These are phyloP conservation scores for Deakozyma indianensis DNA, from an alignment of 805 yeast genomes.

Conservation along the genomic window DNA sequence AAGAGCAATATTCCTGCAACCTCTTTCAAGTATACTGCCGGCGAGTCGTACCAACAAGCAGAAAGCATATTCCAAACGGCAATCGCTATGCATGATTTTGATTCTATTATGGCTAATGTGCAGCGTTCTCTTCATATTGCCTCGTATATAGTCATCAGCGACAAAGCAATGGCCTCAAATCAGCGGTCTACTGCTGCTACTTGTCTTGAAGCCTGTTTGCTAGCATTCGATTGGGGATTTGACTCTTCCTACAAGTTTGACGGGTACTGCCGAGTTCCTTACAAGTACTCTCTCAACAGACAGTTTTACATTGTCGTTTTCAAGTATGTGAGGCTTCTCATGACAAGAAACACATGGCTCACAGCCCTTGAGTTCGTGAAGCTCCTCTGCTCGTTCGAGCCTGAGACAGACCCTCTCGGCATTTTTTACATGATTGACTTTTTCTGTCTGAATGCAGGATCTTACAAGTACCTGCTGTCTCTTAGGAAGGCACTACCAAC, in stretches of 20 bases:
- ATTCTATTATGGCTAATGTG: background rate
- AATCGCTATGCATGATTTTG: background rate
- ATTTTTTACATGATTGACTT: conserved; percentile 1
- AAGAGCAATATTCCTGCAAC: background rate
- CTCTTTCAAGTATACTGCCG: background rate
- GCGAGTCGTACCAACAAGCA: background rate
- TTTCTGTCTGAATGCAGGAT: background rate
- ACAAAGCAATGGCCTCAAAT: conserved; percentile 1
- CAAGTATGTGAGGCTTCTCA: background rate
- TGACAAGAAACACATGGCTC: background rate
- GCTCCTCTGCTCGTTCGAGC: background rate
- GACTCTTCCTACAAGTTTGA: background rate
- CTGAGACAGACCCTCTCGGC: background rate
- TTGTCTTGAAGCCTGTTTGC: background rate
- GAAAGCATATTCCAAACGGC: background rate
- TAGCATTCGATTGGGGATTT: background rate
- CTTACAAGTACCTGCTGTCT: background rate
- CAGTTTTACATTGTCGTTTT: background rate
- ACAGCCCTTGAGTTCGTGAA: background rate
- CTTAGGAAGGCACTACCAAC: background rate
- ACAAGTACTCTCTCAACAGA: background rate
- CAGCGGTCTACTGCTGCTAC: background rate
- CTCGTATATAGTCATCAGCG: background rate
- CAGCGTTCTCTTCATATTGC: background rate
- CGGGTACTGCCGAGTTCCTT: background rate